Conservation (phyloP, 2,329 filamentous ascomycete species). For the Cordyceps javanica region DNA sequence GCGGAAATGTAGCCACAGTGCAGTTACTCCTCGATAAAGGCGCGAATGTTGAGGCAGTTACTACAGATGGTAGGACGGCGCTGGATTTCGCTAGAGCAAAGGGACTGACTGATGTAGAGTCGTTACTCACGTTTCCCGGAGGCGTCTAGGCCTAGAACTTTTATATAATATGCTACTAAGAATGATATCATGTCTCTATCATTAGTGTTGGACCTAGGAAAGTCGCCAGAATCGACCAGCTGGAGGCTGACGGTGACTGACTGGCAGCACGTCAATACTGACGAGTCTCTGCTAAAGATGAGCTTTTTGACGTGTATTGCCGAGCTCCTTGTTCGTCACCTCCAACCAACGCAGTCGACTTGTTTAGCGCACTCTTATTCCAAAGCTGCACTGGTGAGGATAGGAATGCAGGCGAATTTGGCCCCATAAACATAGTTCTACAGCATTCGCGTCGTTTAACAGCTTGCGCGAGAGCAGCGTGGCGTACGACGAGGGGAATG, state of each 20-base stretch:
- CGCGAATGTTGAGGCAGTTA: background rate
- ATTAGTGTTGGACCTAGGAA: too few species aligned
- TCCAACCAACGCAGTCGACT: background rate
- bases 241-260: too few species aligned
- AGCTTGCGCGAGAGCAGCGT: background rate
- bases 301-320: background rate
- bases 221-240: too few species aligned
- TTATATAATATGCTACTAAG: too few species aligned
- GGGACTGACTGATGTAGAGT: too few species aligned
- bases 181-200: too few species aligned
- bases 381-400: background rate
- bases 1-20: background rate
- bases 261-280: too few species aligned
- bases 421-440: background rate
- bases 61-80: background rate
- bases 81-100: background rate
- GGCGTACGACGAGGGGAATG: background rate
- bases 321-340: background rate
- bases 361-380: background rate
- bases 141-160: too few species aligned
- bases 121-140: too few species aligned
- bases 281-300: background rate
- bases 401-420: background rate
- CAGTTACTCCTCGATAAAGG: background rate
- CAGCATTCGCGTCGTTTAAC: background rate